Conservation (phyloP, 495 filamentous ascomycete genomes). For the Tuber umbilicatum region DNA sequence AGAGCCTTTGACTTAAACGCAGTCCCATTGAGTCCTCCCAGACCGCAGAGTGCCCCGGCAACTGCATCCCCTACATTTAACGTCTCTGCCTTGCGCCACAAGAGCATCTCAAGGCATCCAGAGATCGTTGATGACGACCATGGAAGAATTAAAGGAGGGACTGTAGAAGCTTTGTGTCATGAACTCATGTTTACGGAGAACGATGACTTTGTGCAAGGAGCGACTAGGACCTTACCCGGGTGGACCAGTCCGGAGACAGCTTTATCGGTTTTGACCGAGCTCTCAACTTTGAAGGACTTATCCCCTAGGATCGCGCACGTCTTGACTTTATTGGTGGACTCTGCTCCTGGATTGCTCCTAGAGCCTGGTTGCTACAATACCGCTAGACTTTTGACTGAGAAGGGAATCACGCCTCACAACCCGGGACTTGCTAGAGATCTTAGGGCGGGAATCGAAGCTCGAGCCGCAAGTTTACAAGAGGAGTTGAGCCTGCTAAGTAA, state of each 20-base stretch:
- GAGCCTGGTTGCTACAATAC: conserved; percentile 41
- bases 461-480: conserved; percentile 29
- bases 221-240: conserved; percentile 37
- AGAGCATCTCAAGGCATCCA: conserved; percentile 38
- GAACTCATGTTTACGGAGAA: conserved; percentile 42
- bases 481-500: conserved; percentile 24
- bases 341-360: conserved; percentile 38
- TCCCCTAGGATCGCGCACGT: conserved; percentile 39
- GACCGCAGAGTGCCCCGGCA: conserved; percentile 41
- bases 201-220: conserved; percentile 36
- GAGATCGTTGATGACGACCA: conserved; percentile 37
- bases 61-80: conserved; percentile 36
- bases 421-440: conserved; percentile 38
- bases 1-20: conserved; percentile 36
- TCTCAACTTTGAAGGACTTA: conserved; percentile 38
- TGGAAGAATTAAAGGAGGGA: conserved; percentile 36
- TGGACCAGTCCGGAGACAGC: conserved; percentile 41
- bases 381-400: conserved; percentile 40
- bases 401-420: conserved; percentile 41
- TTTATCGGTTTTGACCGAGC: conserved; percentile 37
- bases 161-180: conserved; percentile 42
- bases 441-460: conserved; percentile 34
- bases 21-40: conserved; percentile 29
- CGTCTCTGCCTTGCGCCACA: conserved; percentile 39
- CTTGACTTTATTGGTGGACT: conserved; percentile 33